Percentiles rank a stretch among this genome's conserved stretches.
Conservation (phyloP, 495 filamentous ascomycete genomes). For the Hyaloscypha bicolor region DNA sequence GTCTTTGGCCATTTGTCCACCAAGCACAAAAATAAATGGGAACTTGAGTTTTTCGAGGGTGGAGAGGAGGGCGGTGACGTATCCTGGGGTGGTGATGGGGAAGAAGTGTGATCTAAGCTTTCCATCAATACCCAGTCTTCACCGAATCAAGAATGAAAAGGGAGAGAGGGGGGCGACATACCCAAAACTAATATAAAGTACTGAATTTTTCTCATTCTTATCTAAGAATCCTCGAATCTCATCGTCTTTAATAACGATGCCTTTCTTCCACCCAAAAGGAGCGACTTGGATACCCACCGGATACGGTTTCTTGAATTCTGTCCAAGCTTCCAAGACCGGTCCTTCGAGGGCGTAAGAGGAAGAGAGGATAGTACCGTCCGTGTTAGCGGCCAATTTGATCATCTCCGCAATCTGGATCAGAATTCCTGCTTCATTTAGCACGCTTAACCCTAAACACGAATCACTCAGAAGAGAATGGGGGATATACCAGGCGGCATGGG, state of each 20-base stretch:
- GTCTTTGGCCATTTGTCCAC: not conserved
- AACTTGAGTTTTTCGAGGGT: not conserved
- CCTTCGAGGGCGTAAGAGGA: not conserved
- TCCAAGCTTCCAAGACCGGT: not conserved
- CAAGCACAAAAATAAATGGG: slow-evolving; percentile 4
- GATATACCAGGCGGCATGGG: not conserved
- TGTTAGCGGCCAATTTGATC: not conserved
- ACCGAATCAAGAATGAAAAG: not conserved
- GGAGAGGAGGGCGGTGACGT: not conserved
- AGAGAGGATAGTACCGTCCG: not conserved
- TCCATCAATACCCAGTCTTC: not conserved
- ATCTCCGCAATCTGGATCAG: not conserved
- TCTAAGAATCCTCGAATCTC: not conserved
- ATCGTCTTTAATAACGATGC: not conserved
- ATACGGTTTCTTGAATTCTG: not conserved
- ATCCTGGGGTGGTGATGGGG: not conserved
- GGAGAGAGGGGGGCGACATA: not conserved
- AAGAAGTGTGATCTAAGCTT: not conserved
- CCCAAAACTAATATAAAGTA: slow-evolving; percentile 3
- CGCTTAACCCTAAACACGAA: too few species aligned
- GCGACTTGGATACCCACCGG: slow-evolving; percentile 1
- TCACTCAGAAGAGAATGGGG: too few species aligned
- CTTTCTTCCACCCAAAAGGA: not conserved
- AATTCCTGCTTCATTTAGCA: too few species aligned
- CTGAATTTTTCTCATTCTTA: not conserved